Percentiles rank a stretch among this genome's conserved stretches.
phyloP scores from a whole-genome alignment of 768 basidiomycete species.

The Podaxis mareebaensis region DNA sequence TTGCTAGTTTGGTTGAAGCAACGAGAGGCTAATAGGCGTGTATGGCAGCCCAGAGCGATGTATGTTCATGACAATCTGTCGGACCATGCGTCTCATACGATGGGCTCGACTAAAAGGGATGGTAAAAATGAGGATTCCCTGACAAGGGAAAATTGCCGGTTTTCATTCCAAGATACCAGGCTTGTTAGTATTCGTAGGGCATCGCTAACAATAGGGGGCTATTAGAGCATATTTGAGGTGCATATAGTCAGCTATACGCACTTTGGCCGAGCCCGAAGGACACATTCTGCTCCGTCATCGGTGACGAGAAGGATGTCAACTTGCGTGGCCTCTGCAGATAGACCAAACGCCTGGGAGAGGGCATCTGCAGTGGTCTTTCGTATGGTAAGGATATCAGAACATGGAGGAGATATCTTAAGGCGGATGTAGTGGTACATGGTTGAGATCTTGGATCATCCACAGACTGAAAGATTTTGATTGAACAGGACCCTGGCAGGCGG shows the following conservation, averaged over 20 bases:
- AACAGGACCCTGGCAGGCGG: not conserved
- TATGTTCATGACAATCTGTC: not conserved
- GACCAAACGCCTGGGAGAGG: constrained; percentile 12
- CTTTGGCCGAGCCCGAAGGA: constrained; percentile 8
- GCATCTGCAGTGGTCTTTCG: constrained; percentile 15
- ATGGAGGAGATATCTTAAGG: constrained; percentile 6
- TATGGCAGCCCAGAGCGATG: too few species aligned
- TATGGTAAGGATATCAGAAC: not conserved
- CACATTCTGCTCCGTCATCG: constrained; percentile 5
- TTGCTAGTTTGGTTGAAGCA: too few species aligned
- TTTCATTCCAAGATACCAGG: constrained; percentile 5
- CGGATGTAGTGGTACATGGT: constrained; percentile 16
- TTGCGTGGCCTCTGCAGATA: not conserved
- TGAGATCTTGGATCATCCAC: not conserved
- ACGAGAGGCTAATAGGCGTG: too few species aligned
- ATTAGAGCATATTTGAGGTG: not conserved
- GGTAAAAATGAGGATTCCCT: constrained; percentile 16
- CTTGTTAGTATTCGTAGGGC: constrained; percentile 3
- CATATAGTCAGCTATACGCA: constrained; percentile 1
- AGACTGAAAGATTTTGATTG: not conserved
- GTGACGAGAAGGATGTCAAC: constrained; percentile 9
- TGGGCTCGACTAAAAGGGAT: not conserved
- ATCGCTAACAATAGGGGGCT: not conserved
- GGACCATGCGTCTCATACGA: not conserved
- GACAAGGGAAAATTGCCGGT: constrained; percentile 8